Evolutionary conservation across 1,284 basidiomycete species (phyloP), one percentile per base, ranked within the genome.

Genomic region (Melampsora allii-populina): DNA sequence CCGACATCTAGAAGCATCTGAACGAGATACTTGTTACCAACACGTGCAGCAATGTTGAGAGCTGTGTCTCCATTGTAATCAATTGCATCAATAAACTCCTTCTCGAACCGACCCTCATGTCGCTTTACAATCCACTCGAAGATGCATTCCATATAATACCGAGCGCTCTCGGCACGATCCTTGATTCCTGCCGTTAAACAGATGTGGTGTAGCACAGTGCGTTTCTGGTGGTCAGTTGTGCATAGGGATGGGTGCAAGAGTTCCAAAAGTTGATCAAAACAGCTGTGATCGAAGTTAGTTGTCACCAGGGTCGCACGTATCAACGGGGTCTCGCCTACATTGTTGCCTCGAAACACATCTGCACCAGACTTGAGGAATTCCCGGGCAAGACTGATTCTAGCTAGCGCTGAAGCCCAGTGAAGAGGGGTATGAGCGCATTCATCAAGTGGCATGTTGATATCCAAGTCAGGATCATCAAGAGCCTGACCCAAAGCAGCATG

Each of bases 51-150:
- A 77, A 97, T 92, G 82, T 95, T 96, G 77, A 99, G 82, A 4
- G 94, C 92, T 0, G 96, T 98, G 81, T 99, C 96, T 0, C 96
- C 96, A 81, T 98, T 89, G 77, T 92, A 88, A 81, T 99, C 96
- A 82, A 94, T 92, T 50, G 96, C 84, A 82, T 98, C 92, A 17
- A 98, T 87, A 50, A 98, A 83, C 9, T 87, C 88, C 45, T 50
- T 72, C 79, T 86, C 86, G 80, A 94, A 91, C 73, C 89, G 88
- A 1, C 77, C 79, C 59, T 77, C 76, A 71, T 80, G 79, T 58
- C 78, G 76, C 39, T 67, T 79, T 1, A 88, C 90, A 78, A 93
- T 87, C 87, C 88, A 91, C 78, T 90, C 87, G 78, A 98, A 88
- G 67, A 97, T 87, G 77, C 90, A 89, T 76, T 95, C 92, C 76